Conservation (phyloP, 805 yeast genomes). For the Pichia insulana region DNA sequence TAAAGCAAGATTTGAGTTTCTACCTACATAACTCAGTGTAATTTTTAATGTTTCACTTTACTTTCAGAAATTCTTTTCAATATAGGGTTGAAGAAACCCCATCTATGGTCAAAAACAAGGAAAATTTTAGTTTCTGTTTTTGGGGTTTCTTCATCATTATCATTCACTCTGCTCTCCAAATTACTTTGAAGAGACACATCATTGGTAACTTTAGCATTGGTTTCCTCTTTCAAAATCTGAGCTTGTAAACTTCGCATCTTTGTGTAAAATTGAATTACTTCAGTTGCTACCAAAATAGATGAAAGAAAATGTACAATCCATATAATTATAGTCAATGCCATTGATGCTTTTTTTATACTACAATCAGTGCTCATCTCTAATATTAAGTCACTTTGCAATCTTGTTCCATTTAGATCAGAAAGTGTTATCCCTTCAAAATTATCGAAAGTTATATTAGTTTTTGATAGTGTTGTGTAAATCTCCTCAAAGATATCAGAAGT, state of each 20-base stretch:
- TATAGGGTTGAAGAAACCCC: not conserved
- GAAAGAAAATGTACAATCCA: slow-evolving; percentile 12
- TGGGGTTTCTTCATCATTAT: no score
- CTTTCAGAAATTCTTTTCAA: not conserved
- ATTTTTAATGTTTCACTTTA: no score
- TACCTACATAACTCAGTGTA: no score
- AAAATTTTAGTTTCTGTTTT: not conserved
- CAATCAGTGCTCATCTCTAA: slow-evolving; percentile 14
- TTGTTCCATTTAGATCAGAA: slow-evolving; percentile 11
- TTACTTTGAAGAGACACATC: no score
- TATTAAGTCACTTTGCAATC: slow-evolving; percentile 13
- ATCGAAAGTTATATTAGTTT: not conserved
- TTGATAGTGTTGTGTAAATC: not conserved
- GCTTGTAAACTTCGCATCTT: slow-evolving; percentile 2
- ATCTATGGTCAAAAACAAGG: not conserved
- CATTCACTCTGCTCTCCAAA: no score
- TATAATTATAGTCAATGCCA: slow-evolving; percentile 13
- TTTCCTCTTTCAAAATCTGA: not conserved
- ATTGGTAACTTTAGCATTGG: no score
- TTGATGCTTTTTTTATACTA: slow-evolving; percentile 18
- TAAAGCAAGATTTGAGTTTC: no score
- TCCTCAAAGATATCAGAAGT: slow-evolving; percentile 3
- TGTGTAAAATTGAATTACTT: slow-evolving; percentile 11
- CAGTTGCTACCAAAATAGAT: slow-evolving; percentile 12
- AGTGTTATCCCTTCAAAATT: slow-evolving; percentile 2